phyloP scores from a whole-genome alignment of 2,329 filamentous ascomycete genomes.

The Gliomastix tumulicola region DNA sequence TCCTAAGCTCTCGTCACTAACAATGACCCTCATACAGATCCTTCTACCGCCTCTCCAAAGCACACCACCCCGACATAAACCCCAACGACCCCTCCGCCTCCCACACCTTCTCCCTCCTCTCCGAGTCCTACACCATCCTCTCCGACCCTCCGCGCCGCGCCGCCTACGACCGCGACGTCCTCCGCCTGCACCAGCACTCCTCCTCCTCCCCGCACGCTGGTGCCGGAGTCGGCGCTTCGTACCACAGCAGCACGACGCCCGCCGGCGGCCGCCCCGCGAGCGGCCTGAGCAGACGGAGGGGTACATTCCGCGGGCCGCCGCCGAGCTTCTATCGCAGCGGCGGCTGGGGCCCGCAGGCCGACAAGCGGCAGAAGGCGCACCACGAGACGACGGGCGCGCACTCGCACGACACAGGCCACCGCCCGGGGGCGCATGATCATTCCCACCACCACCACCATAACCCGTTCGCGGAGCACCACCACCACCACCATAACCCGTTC shows the following conservation, averaged over 20 bases:
- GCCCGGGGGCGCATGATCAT: too few relatives aligned
- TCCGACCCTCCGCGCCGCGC: slow-evolving; percentile 66
- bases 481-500: not conserved
- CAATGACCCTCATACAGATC: slow-evolving; percentile 31
- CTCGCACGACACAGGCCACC: too few relatives aligned
- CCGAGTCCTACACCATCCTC: slow-evolving; percentile 76
- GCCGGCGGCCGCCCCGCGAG: slow-evolving; percentile 72
- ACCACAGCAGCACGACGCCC: slow-evolving; percentile 48
- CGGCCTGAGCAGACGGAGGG: slow-evolving; percentile 70
- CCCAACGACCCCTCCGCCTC: slow-evolving; percentile 65
- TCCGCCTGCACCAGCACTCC: slow-evolving; percentile 28
- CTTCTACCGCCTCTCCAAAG: slow-evolving; percentile 89
- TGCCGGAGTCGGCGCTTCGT: slow-evolving; percentile 29
- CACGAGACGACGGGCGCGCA: slow-evolving; percentile 30
- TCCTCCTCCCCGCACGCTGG: slow-evolving; percentile 14
- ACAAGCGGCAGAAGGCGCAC: slow-evolving; percentile 50
- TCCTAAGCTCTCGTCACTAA: slow-evolving; percentile 2
- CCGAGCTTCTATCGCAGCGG: slow-evolving; percentile 82
- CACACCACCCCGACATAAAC: slow-evolving; percentile 90
- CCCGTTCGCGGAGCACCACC: slow-evolving; percentile 4
- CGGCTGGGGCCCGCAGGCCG: slow-evolving; percentile 63
- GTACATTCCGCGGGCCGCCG: slow-evolving; percentile 76
- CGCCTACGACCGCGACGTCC: slow-evolving; percentile 70
- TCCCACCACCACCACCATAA: not conserved
- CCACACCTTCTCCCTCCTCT: slow-evolving; percentile 73